Evolutionary conservation across 768 basidiomycete genomes (phyloP).

Genomic region (Russula earlei): DNA sequence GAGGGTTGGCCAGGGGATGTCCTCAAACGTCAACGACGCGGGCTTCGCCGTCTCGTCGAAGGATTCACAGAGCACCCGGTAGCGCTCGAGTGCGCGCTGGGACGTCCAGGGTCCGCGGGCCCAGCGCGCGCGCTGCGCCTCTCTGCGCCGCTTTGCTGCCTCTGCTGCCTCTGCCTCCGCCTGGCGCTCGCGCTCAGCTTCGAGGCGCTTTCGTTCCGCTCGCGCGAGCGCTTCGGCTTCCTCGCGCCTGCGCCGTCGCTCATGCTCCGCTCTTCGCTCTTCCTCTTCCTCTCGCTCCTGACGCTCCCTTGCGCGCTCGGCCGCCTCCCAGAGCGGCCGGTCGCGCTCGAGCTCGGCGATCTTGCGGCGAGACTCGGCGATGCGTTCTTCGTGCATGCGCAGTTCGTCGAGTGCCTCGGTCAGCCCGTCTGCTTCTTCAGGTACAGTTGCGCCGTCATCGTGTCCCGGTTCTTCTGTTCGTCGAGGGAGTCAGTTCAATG

Average conservation of each 20-base stretch:
- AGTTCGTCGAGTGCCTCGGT: slow-evolving; percentile 21
- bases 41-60: slow-evolving; percentile 50
- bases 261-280: slow-evolving; percentile 20
- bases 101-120: slow-evolving; percentile 52
- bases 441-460: neutral
- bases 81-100: slow-evolving; percentile 61
- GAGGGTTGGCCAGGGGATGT: slow-evolving; percentile 71
- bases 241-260: slow-evolving; percentile 19
- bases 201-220: slow-evolving; percentile 27
- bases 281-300: slow-evolving; percentile 25
- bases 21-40: slow-evolving; percentile 46
- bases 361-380: slow-evolving; percentile 59
- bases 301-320: slow-evolving; percentile 28
- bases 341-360: slow-evolving; percentile 59
- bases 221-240: slow-evolving; percentile 28
- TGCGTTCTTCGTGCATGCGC: slow-evolving; percentile 30
- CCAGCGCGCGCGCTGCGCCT: slow-evolving; percentile 44
- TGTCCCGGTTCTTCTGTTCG: neutral
- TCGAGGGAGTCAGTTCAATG: neutral
- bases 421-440: slow-evolving; percentile 2
- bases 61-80: slow-evolving; percentile 45
- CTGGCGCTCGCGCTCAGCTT: slow-evolving; percentile 21
- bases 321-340: slow-evolving; percentile 50
- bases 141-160: slow-evolving; percentile 31
- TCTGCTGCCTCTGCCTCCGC: slow-evolving; percentile 14